These are phyloP conservation scores for Candida arabinofermentans DNA, from an alignment of 805 yeast species.

Conservation along the genomic window DNA sequence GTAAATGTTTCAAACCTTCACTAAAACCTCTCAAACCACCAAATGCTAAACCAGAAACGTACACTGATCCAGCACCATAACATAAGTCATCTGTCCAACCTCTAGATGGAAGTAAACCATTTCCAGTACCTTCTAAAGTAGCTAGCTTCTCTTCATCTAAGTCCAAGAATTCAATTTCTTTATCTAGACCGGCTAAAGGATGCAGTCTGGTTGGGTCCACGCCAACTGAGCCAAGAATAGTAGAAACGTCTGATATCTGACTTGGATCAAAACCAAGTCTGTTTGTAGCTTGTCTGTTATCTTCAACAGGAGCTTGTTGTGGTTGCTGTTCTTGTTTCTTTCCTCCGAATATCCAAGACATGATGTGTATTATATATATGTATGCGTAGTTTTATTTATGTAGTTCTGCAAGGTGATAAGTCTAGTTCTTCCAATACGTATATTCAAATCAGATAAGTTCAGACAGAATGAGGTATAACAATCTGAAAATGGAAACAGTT, in stretches of 20 bases:
- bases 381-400: background rate
- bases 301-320: conserved; percentile 10
- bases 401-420: background rate
- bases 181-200: conserved; percentile 89
- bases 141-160: conserved; percentile 79
- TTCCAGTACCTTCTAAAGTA: conserved; percentile 72
- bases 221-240: conserved; percentile 55
- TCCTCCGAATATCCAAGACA: conserved; percentile 53
- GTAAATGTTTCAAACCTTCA: conserved; percentile 80
- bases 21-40: conserved; percentile 89
- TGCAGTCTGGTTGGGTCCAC: conserved; percentile 74
- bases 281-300: conserved; percentile 28
- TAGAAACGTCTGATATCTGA: conserved; percentile 58
- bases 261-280: conserved; percentile 63
- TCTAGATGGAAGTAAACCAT: conserved; percentile 90
- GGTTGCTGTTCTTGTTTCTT: conserved; percentile 20
- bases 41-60: conserved; percentile 75
- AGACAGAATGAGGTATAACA: too few relatives aligned
- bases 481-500: too few relatives aligned
- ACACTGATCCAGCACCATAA: conserved; percentile 96
- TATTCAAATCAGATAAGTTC: too few relatives aligned
- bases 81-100: conserved; percentile 97
- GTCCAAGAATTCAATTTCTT: conserved; percentile 85
- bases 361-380: conserved; percentile 9
- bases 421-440: too few relatives aligned